phyloP scores from a whole-genome alignment of 176 grass and related monocot genomes.

The Coix lacrymajobi region DNA sequence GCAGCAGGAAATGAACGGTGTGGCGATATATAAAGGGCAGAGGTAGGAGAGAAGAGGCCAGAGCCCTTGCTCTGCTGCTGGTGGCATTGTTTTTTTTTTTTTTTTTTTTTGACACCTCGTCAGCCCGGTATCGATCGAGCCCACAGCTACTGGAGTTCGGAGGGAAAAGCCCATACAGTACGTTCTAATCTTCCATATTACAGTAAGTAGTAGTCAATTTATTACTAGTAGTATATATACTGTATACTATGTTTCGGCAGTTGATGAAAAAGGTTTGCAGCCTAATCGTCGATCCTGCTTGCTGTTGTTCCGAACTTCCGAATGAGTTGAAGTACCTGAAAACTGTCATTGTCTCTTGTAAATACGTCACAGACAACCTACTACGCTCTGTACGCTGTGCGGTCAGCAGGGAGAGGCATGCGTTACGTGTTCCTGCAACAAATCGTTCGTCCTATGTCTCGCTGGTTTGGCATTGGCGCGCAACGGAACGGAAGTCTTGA shows the following conservation, averaged over 20 bases:
- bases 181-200: conserved; percentile 3
- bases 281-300: too few species aligned
- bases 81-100: too few species aligned
- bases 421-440: not conserved
- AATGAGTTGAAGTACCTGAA: not conserved
- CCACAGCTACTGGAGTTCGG: not conserved
- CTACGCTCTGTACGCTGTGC: not conserved
- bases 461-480: not conserved
- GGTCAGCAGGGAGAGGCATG: not conserved
- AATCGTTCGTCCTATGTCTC: not conserved
- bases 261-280: too few species aligned
- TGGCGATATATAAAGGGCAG: conserved; percentile 2
- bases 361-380: not conserved
- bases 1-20: not conserved
- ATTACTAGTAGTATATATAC: too few species aligned
- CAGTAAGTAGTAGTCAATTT: too few species aligned
- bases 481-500: not conserved
- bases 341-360: not conserved
- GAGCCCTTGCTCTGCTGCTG: too few species aligned
- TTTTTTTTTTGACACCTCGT: too few species aligned
- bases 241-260: too few species aligned
- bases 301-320: too few species aligned
- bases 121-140: not conserved
- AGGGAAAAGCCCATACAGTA: not conserved
- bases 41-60: too few species aligned